These are phyloP conservation scores for Solanum bulbocastanum DNA, from an alignment of 257 asterid genomes.

Conservation along the genomic window DNA sequence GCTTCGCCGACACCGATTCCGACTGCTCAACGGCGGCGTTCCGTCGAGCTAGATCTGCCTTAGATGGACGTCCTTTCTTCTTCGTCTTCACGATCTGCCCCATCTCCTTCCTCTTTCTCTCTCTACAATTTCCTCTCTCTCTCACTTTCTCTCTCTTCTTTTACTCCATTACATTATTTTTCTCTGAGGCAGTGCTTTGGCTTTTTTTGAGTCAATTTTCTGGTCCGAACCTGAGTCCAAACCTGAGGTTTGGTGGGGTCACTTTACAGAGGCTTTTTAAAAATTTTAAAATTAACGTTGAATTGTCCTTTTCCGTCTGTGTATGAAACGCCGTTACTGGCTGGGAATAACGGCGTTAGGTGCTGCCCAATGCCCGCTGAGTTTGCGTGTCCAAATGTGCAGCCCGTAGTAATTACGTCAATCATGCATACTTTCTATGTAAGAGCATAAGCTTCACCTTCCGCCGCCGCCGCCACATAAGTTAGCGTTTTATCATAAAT, in stretches of 20 bases:
- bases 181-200: constrained; percentile 26
- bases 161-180: constrained; percentile 47
- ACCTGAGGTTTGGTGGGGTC: constrained; percentile 26
- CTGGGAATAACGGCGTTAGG: constrained; percentile 32
- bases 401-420: constrained; percentile 3
- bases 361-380: constrained; percentile 21
- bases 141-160: constrained; percentile 47
- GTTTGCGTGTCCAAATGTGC: constrained; percentile 4
- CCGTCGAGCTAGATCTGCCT: constrained; percentile 50
- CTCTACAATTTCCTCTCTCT: constrained; percentile 23
- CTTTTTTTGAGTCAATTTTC: constrained; percentile 16
- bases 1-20: constrained; percentile 8
- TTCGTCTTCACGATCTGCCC: constrained; percentile 88
- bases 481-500: not conserved
- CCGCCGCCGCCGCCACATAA: not conserved
- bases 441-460: constrained; percentile 16
- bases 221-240: constrained; percentile 38
- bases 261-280: not conserved
- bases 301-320: not conserved
- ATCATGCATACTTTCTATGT: not conserved
- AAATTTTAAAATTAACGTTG: not conserved
- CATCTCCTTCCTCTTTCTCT: constrained; percentile 42
- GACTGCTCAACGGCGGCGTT: constrained; percentile 1
- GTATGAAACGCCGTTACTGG: constrained; percentile 29
- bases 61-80: constrained; percentile 89